phyloP scores from a whole-genome alignment of 768 basidiomycete species.

The Mycena haematopus region DNA sequence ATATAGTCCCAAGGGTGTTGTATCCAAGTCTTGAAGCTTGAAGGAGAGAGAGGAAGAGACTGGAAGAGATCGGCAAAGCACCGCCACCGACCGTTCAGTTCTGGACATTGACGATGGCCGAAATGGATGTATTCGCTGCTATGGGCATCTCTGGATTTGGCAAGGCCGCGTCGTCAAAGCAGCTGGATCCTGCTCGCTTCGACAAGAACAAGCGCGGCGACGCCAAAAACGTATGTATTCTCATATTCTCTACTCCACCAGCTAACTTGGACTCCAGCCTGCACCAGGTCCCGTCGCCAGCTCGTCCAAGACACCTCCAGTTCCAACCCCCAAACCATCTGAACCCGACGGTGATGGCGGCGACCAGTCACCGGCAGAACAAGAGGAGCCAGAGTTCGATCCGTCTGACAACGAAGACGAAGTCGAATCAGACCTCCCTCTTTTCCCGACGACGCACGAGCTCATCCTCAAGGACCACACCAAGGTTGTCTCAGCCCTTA shows the following conservation, averaged over 20 bases:
- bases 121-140: slow-evolving; percentile 75
- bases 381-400: slow-evolving; percentile 63
- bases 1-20: too few relatives aligned
- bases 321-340: slow-evolving; percentile 28
- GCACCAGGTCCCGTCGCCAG: slow-evolving; percentile 21
- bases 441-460: slow-evolving; percentile 91
- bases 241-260: background rate
- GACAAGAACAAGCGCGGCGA: slow-evolving; percentile 75
- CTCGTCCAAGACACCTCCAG: slow-evolving; percentile 28
- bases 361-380: slow-evolving; percentile 24
- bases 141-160: slow-evolving; percentile 91
- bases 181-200: slow-evolving; percentile 78
- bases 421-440: slow-evolving; percentile 56
- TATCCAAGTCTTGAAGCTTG: too few relatives aligned
- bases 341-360: slow-evolving; percentile 35
- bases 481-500: slow-evolving; percentile 92
- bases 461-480: slow-evolving; percentile 92
- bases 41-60: too few relatives aligned
- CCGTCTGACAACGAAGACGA: slow-evolving; percentile 55
- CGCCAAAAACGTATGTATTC: slow-evolving; percentile 32
- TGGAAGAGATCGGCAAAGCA: background rate
- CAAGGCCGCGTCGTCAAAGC: slow-evolving; percentile 68
- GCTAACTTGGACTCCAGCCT: slow-evolving; percentile 11
- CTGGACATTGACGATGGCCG: slow-evolving; percentile 44
- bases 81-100: background rate